phyloP scores from a whole-genome alignment of 345 rosid genomes.

The Pistacia integerrima region DNA sequence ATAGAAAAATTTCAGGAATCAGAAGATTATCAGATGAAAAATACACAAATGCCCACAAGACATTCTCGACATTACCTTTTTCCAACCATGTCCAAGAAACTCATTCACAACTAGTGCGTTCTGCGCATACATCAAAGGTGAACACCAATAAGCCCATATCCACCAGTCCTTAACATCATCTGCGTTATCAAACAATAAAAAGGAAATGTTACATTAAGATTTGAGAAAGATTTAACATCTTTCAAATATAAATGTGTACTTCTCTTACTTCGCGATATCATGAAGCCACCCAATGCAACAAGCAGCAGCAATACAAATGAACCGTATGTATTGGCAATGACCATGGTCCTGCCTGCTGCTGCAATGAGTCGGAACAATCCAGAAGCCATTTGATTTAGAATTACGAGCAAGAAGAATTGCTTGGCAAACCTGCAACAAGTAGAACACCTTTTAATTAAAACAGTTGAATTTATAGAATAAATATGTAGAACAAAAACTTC shows the following conservation, averaged over 20 bases:
- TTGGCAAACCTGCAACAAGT: constrained; percentile 54
- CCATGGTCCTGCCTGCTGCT: constrained; percentile 63
- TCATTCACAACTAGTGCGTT: constrained; percentile 69
- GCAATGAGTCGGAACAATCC: constrained; percentile 61
- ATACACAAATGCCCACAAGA: neutral
- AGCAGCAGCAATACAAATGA: constrained; percentile 50
- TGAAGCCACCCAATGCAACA: constrained; percentile 67
- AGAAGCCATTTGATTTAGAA: constrained; percentile 63
- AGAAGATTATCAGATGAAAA: neutral
- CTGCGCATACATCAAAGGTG: constrained; percentile 87
- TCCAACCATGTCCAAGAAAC: constrained; percentile 71
- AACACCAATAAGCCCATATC: constrained; percentile 87
- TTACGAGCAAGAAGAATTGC: constrained; percentile 57
- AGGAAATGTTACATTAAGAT: neutral
- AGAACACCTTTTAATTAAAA: neutral
- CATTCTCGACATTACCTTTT: constrained; percentile 39
- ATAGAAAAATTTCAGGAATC: neutral
- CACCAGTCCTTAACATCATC: constrained; percentile 84
- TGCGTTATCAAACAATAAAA: constrained; percentile 25
- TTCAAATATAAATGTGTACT: neutral
- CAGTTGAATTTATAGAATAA: neutral
- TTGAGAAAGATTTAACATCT: neutral
- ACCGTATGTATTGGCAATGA: constrained; percentile 69
- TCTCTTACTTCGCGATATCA: constrained; percentile 54
- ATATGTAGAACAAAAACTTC: neutral